Base-by-base conservation (phyloP, 805 yeast species). In the Osmozyma mogii region DNA sequence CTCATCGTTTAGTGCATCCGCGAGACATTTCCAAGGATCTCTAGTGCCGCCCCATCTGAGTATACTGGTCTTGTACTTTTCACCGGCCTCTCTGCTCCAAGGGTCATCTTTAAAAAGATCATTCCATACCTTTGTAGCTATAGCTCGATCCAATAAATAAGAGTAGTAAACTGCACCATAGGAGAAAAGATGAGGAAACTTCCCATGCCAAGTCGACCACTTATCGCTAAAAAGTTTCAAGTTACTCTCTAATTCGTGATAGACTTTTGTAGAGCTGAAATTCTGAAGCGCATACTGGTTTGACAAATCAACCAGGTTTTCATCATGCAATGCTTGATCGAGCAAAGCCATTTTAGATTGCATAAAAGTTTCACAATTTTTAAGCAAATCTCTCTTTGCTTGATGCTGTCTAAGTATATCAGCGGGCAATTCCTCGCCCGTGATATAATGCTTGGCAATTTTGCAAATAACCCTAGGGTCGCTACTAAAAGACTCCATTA, bases 81-180 rank as follows among this genome's bases (percentile, higher is more conserved):
- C 79, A 12, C 98, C 98, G n/a, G 80, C 78, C 2, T 48, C 60
- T 18, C 82, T 60, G 36, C 75, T 71, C 49, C 81, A 67, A 2
- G 96, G 95, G 49, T 87, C 74, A 4, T 65, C 44, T 3, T 56
- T 61, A 51, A 92, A 92, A 22, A 89, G 58, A 27, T 72, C 75
- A 8, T 69, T 65, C 88, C 95, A 92, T 2, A 89, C 70, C 46
- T 76, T 77, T 15, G 85, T 74, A 0, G 97, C 96, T 39, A 92
- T 83, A 5, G 95, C 96, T 22, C 96, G 61, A 56, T 92, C 98
- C 32, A 92, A 70, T 29, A 92, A 55, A 50, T 92, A 92, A 17
- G 95, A 82, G 57, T 92, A 92, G 50, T 92, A 92, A 1, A 88
- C 83, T 0, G 96, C 84, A 1, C 97, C 97, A 49, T 92, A 92